Conservation (phyloP, 306 rosid genomes). For the Phaseolus lunatus region DNA sequence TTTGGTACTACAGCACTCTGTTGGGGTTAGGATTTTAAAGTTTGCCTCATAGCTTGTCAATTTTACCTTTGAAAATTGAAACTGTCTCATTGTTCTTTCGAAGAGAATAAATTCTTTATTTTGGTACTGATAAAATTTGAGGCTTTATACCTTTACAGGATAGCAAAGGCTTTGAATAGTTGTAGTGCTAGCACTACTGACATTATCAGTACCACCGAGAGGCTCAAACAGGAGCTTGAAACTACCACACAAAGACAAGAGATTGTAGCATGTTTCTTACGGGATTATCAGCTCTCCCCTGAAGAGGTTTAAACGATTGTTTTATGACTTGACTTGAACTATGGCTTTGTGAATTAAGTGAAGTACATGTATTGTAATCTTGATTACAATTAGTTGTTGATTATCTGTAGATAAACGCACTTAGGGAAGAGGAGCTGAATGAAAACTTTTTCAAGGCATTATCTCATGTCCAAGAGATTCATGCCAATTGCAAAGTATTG, state of each 20-base stretch:
- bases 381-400: conserved; percentile 41
- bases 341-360: conserved; percentile 28
- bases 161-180: conserved; percentile 75
- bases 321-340: conserved; percentile 35
- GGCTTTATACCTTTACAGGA: conserved; percentile 51
- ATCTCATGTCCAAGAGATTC: conserved; percentile 95
- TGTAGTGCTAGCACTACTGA: conserved; percentile 88
- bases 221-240: conserved; percentile 88
- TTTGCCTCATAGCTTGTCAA: conserved; percentile 17
- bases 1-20: conserved; percentile 16
- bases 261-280: conserved; percentile 87
- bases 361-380: conserved; percentile 3
- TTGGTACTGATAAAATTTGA: conserved; percentile 5
- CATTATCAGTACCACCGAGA: conserved; percentile 86
- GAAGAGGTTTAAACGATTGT: conserved; percentile 67
- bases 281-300: conserved; percentile 88
- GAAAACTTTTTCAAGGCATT: conserved; percentile 90
- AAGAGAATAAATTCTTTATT: conserved; percentile 13
- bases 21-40: conserved; percentile 32
- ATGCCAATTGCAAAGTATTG: conserved; percentile 87
- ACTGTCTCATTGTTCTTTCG: conserved; percentile 20
- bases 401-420: conserved; percentile 70
- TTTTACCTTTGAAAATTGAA: conserved; percentile 18
- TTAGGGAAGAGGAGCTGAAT: conserved; percentile 86
- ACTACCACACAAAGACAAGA: conserved; percentile 86